Evolutionary conservation across 2,329 filamentous ascomycete genomes (phyloP).

Genomic region (Didymellaceae sp.): DNA sequence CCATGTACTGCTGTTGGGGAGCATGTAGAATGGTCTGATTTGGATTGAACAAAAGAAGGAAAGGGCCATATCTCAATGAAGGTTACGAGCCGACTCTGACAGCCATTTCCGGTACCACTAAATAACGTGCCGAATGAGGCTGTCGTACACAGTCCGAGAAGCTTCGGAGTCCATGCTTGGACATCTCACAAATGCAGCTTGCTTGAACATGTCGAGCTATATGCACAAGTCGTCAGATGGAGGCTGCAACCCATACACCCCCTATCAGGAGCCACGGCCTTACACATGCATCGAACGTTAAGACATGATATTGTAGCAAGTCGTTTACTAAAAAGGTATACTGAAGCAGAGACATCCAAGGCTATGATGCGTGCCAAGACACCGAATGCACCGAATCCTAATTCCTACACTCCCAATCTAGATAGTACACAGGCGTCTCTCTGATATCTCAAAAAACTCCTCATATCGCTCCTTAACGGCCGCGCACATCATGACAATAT

Average conservation of each 20-base stretch:
- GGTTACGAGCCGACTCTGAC: no score
- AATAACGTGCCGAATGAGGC: no score
- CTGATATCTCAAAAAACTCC: constrained; percentile 32
- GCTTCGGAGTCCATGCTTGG: no score
- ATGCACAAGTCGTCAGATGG: neutral
- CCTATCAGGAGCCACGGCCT: constrained; percentile 9
- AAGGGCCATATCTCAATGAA: no score
- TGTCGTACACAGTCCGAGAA: no score
- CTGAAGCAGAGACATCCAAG: constrained; percentile 36
- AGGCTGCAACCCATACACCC: no score
- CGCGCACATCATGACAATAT: constrained; percentile 14
- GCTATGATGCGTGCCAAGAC: constrained; percentile 32
- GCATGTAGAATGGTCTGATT: no score
- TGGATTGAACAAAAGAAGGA: no score
- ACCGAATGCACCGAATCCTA: constrained; percentile 33
- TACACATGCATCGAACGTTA: constrained; percentile 20
- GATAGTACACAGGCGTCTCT: constrained; percentile 41
- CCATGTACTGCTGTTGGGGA: no score
- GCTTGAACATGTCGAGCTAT: no score
- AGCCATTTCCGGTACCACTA: no score
- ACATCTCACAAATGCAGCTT: no score
- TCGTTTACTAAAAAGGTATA: constrained; percentile 37
- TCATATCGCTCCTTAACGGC: constrained; percentile 21
- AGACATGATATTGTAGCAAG: constrained; percentile 37
- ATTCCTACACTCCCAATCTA: constrained; percentile 47